A percentile compares a stretch with the other conserved stretches of the same genome.
Conservation (phyloP, 1,284 basidiomycete species). For the Trichosporon sp. region DNA sequence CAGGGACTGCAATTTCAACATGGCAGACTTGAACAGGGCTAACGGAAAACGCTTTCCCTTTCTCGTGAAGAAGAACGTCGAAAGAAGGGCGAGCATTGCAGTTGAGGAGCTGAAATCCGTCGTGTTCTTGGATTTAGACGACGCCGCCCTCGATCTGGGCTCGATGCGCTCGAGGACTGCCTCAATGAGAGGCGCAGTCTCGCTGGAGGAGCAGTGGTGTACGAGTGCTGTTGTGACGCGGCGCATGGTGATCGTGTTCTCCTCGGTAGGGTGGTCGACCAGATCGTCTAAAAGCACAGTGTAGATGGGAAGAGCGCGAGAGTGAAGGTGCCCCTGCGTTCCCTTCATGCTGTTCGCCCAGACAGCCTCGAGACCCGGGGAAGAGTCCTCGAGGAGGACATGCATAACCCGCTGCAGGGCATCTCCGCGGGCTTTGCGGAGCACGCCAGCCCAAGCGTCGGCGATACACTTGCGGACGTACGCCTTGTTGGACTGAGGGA, state of each 20-base stretch:
- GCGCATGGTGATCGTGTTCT: slow-evolving; percentile 43
- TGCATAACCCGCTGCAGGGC: slow-evolving; percentile 28
- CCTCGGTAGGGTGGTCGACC: slow-evolving; percentile 29
- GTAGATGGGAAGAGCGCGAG: slow-evolving; percentile 62
- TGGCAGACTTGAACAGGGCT: slow-evolving; percentile 46
- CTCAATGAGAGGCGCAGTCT: slow-evolving; percentile 60
- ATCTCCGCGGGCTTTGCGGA: slow-evolving; percentile 41
- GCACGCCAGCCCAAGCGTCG: slow-evolving; percentile 45
- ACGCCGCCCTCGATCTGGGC: slow-evolving; percentile 9
- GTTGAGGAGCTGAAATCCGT: slow-evolving; percentile 9
- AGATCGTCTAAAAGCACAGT: slow-evolving; percentile 50
- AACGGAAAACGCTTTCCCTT: slow-evolving; percentile 52
- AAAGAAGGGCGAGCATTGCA: slow-evolving; percentile 31
- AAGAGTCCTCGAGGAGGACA: slow-evolving; percentile 30
- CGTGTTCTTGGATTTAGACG: slow-evolving; percentile 12
- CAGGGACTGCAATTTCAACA: slow-evolving; percentile 31
- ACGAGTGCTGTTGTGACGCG: slow-evolving; percentile 64
- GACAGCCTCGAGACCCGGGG: slow-evolving; percentile 38
- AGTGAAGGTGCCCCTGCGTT: slow-evolving; percentile 72
- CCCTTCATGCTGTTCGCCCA: slow-evolving; percentile 38
- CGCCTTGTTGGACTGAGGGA: slow-evolving; percentile 30
- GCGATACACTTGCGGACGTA: slow-evolving; percentile 46
- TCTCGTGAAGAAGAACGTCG: slow-evolving; percentile 50
- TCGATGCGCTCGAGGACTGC: slow-evolving; percentile 30
- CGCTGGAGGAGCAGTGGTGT: slow-evolving; percentile 66